Evolutionary conservation across 192 early-diverging fungal species (phyloP), one percentile per base, ranked within the genome.

Genomic region (Linderina pennispora): DNA sequence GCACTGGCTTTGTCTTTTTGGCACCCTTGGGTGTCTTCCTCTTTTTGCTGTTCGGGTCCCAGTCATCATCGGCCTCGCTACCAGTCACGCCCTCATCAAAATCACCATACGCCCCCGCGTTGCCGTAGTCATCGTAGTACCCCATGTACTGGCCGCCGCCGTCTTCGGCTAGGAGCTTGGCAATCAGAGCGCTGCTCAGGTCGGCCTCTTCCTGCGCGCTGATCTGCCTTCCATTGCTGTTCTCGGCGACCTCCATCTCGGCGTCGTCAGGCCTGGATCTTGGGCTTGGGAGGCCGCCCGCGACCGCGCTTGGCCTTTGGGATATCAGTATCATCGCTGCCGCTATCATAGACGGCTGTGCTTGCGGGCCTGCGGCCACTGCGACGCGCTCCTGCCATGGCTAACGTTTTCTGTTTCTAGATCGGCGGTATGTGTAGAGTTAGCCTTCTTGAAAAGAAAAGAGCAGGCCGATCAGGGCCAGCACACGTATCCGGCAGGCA

Each of bases 101-200:
- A 15, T 55, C 46, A n/a, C 56, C 56, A 20, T 40, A 58, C 8
- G 53, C 60, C 8, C 51, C 60, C 0, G 26, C 48, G 5, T 66
- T 54, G 26, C 63, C 51, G 21, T 67, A 61, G 48, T 79, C 67
- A 43, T 65, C 64, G 24, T 76, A 54, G 47, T 84, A 76, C 40
- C 80, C 81, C 41, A 60, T 50, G 36, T 81, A 75, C 9, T 80
- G 68, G 21, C 71, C 70, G 43, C 71, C 76, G 14, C 53, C 45
- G 41, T 90, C 86, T 50, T 90, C 74, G 13, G 86, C 84, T 17
- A 90, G 55, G 52, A 90, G 54, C 52, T 86, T 77, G 35, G 85
- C 86, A 56, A 90, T 90, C n/a, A 82, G 61, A 3, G 86, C 87
- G 26, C 80, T 81, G 57, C 84, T 86, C 75, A 88, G 76, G 43